Evolutionary conservation across 2,329 filamentous ascomycete species (phyloP), one percentile per base, ranked within the genome.

Genomic region (Pestalotiopsis sp.): DNA sequence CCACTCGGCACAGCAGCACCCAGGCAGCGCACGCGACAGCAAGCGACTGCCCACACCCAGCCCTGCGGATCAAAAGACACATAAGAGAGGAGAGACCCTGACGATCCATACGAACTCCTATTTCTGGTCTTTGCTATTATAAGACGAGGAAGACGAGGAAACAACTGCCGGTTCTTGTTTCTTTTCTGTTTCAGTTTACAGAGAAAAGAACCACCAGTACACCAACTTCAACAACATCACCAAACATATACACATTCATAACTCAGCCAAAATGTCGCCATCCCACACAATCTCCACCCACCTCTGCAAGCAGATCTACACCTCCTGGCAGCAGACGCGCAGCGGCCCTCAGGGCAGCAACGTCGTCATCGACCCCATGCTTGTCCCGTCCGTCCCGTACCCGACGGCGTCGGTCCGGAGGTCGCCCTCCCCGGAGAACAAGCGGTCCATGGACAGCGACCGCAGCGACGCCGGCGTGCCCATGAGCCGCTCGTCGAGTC

Each of bases 271-370:
- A 56, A 89, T 89, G 87, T 84, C 86, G 67, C 86, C 86, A 65
- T 88, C 87, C 49, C 87, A 89, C 80, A 89, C 87, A 72, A 88
- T 89, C 84, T 88, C 87, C 17, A 86, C 87, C 73, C 87, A 89
- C 74, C 80, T 89, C 78, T 87, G 86, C 85, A 88, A 87, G 78
- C 83, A 89, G 74, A 86, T 89, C 79, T 86, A 84, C 81, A 81
- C 85, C 65, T 89, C 87, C n/a, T 89, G 87, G 85, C 83, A 83
- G 71, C 84, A 87, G 75, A 79, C 83, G 61, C 83, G 82, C 31
- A 36, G 31, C 31, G 31, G 31, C 31, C 31, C 31, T 72, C 82
- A 84, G 71, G 76, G 80, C 36, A 79, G 78, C 3, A 27, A 61
- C 25, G 79, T 82, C 14, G 70, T 77, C 61, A 68, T 70, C 39